phyloP scores from a whole-genome alignment of 2,329 filamentous ascomycete genomes.

The Neopestalotiopsis clavispora region DNA sequence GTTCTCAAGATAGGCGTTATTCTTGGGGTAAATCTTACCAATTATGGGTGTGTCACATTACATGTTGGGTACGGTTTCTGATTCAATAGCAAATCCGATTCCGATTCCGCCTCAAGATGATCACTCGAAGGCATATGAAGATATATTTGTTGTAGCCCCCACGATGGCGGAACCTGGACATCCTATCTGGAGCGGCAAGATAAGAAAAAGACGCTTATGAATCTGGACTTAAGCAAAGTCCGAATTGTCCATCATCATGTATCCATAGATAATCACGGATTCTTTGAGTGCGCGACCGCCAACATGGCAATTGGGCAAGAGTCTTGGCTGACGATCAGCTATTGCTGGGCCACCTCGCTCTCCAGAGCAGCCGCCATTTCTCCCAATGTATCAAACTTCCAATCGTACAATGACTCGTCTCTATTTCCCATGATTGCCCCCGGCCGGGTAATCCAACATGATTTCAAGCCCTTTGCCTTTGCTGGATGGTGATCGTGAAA shows the following conservation, averaged over 20 bases:
- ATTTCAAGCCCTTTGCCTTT: conserved; percentile 59
- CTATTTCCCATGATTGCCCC: conserved; percentile 47
- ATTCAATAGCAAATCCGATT: not conserved
- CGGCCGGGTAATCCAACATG: conserved; percentile 60
- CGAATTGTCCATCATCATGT: not conserved
- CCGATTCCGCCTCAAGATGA: not conserved
- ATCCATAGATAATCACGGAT: not conserved
- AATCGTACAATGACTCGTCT: conserved; percentile 46
- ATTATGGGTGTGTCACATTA: not conserved
- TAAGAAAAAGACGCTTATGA: not conserved
- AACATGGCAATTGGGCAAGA: too few relatives aligned
- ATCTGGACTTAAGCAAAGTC: not conserved
- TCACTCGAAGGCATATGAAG: not conserved
- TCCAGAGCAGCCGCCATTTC: conserved; percentile 65
- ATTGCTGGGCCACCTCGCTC: conserved; percentile 15
- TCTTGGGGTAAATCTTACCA: not conserved
- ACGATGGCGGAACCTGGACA: not conserved
- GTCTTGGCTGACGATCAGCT: too few relatives aligned
- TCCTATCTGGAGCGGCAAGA: not conserved
- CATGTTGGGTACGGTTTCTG: not conserved
- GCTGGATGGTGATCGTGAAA: conserved; percentile 73
- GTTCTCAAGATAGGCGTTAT: not conserved
- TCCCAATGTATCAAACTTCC: conserved; percentile 62
- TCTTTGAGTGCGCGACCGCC: too few relatives aligned
- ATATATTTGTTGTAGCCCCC: not conserved